Percentiles rank a stretch among this genome's conserved stretches.
These are phyloP conservation scores for Simplicillium sp. DNA, from an alignment of 2,329 filamentous ascomycete species.

Conservation along the genomic window DNA sequence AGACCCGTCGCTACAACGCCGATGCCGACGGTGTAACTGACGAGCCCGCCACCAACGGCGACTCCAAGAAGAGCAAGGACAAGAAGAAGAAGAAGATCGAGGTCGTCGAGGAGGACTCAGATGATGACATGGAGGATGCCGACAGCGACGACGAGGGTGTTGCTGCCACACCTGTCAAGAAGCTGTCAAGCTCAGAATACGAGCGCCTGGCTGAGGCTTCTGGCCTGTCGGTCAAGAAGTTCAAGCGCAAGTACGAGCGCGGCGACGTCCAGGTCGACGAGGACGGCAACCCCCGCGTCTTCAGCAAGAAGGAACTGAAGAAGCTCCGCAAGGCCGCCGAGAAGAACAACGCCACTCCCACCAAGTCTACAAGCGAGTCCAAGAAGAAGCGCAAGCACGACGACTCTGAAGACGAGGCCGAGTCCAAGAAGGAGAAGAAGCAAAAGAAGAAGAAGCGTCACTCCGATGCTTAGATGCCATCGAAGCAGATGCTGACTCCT, in stretches of 20 bases:
- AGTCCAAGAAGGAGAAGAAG: slow-evolving; percentile 52
- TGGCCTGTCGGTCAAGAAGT: slow-evolving; percentile 65
- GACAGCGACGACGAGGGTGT: slow-evolving; percentile 20
- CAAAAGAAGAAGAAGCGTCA: slow-evolving; percentile 39
- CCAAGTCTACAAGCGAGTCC: slow-evolving; percentile 24
- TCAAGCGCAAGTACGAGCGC: slow-evolving; percentile 68
- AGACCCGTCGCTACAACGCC: slow-evolving; percentile 86
- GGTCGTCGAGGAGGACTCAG: slow-evolving; percentile 27
- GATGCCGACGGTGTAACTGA: slow-evolving; percentile 79
- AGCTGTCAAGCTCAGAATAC: slow-evolving; percentile 46
- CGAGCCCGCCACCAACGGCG: slow-evolving; percentile 36
- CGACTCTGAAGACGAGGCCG: slow-evolving; percentile 53
- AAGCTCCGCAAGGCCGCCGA: slow-evolving; percentile 56
- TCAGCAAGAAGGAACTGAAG: slow-evolving; percentile 71
- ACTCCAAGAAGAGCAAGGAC: slow-evolving; percentile 25
- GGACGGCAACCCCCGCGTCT: slow-evolving; percentile 55
- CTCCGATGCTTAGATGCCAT: slow-evolving; percentile 19
- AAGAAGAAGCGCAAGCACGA: slow-evolving; percentile 62
- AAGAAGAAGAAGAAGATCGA: slow-evolving; percentile 35
- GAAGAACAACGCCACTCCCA: slow-evolving; percentile 35
- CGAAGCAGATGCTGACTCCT: neutral
- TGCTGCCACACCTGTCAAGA: slow-evolving; percentile 24
- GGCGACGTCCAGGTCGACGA: slow-evolving; percentile 60
- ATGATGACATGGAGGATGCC: slow-evolving; percentile 30
- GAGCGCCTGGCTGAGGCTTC: slow-evolving; percentile 54